Evolutionary conservation across 805 yeast species (phyloP), one percentile per base, ranked within the genome.

Genomic region (Metschnikowia matae): DNA sequence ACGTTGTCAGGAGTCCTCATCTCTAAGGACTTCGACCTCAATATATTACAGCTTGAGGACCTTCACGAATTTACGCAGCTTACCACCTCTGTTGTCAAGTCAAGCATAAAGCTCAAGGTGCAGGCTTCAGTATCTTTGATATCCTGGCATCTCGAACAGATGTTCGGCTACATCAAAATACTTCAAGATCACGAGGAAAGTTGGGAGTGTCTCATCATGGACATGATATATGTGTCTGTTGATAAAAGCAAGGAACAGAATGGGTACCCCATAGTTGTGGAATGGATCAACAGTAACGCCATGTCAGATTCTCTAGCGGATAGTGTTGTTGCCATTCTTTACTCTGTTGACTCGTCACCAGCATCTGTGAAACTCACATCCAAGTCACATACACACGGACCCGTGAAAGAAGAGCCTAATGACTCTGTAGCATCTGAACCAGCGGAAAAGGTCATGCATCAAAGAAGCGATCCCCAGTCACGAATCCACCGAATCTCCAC

Each of bases 251-350:
- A 61, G 38, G 47, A 58, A 14, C 37, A 53, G 6, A 65, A 63
- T 3, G 70, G 68, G 1, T 60, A 70, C 38, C 57, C 77, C 8
- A 83, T 87, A 5, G 78, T 85, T 0, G 83, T 92, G 13, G 95
- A 89, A 65, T 94, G 99, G 99, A 80, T 83, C 15, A 92, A 95
- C 58, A 91, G 90, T 51, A 74, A 88, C 50, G 60, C 70, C 39
- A 81, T 90, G 71, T 91, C 87, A 53, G 99, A 94, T 62, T 85
- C 97, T 0, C 81, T 94, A 54, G 99, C 99, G 0, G 99, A 94
- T 62, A 85, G 96, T 14, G 87, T 90, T 1, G 80, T 94, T 51
- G 97, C 97, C 0, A 89, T 94, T 36, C 67, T 94, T 32, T 78
- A 92, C 68, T 88, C 96, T 41, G 94, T 92, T 39, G 99, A 94